These are phyloP conservation scores for Henckelia pumila DNA, from an alignment of 257 asterid species.

Conservation along the genomic window DNA sequence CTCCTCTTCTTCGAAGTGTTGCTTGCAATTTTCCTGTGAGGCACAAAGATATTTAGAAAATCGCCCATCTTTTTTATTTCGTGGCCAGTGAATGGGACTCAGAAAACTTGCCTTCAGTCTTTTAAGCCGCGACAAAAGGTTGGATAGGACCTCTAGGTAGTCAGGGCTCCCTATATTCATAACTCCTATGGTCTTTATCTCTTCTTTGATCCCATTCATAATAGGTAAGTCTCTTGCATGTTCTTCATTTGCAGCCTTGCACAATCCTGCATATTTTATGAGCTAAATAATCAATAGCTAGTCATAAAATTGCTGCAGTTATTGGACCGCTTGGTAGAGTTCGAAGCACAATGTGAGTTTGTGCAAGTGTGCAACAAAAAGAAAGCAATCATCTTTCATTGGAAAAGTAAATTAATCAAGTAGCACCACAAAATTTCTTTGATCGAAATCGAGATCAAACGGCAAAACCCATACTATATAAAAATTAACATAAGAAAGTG, in stretches of 20 bases:
- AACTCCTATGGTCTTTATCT: slow-evolving; percentile 85
- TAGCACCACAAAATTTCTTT: neutral
- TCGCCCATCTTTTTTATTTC: neutral
- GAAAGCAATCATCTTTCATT: neutral
- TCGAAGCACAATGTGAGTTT: neutral
- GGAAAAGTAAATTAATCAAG: neutral
- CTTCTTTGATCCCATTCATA: slow-evolving; percentile 97
- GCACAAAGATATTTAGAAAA: neutral
- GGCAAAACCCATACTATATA: too few relatives aligned
- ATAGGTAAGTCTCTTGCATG: slow-evolving; percentile 85
- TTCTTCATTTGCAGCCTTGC: slow-evolving; percentile 86
- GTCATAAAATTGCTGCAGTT: neutral
- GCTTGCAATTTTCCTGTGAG: slow-evolving; percentile 59
- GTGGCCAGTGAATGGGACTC: neutral
- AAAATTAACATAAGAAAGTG: too few relatives aligned
- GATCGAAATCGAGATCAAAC: neutral
- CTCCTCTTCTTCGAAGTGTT: slow-evolving; percentile 88
- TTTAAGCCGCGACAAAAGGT: slow-evolving; percentile 64
- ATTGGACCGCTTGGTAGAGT: neutral
- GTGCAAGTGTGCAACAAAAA: neutral
- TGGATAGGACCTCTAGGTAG: slow-evolving; percentile 69
- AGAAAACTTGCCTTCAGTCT: slow-evolving; percentile 51
- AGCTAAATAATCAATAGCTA: slow-evolving; percentile 5
- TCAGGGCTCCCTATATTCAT: slow-evolving; percentile 73
- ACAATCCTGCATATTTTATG: slow-evolving; percentile 51